A percentile compares a stretch with the other conserved stretches of the same genome.
phyloP scores from a whole-genome alignment of 495 filamentous ascomycete species.

The Astrothelium macrocarpum region DNA sequence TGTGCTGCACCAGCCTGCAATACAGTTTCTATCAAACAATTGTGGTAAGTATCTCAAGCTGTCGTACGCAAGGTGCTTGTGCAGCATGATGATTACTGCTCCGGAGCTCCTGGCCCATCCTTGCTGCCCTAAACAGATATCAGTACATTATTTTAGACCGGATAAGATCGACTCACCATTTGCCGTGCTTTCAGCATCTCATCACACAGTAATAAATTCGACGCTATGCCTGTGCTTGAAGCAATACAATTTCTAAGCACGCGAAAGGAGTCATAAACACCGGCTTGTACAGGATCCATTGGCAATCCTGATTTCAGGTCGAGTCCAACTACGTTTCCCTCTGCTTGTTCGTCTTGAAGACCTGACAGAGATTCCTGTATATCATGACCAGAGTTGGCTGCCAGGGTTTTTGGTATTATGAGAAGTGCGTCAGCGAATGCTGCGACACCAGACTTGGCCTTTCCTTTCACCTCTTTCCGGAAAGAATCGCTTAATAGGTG shows the following conservation, averaged over 20 bases:
- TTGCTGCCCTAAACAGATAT: not conserved
- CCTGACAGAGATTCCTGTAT: constrained; percentile 84
- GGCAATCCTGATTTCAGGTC: constrained; percentile 77
- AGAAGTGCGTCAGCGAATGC: constrained; percentile 92
- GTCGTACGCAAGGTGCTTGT: not conserved
- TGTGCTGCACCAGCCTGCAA: too few species aligned
- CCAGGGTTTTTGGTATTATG: constrained; percentile 92
- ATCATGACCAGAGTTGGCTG: constrained; percentile 92
- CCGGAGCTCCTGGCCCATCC: not conserved
- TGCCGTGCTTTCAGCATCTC: constrained; percentile 96
- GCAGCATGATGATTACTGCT: not conserved
- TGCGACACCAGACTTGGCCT: constrained; percentile 87
- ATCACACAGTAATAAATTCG: constrained; percentile 90
- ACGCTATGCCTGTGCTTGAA: constrained; percentile 88
- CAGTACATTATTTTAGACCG: not conserved
- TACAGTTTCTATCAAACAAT: too few species aligned
- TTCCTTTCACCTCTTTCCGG: constrained; percentile 83
- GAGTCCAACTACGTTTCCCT: constrained; percentile 80
- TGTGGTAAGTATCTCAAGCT: too few species aligned
- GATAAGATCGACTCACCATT: constrained; percentile 50
- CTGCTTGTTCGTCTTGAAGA: constrained; percentile 73
- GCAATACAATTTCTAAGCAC: constrained; percentile 89
- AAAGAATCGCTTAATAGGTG: constrained; percentile 78
- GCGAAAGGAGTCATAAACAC: constrained; percentile 93
- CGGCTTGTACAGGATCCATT: constrained; percentile 90